Conservation (phyloP, 192 early-diverging fungal genomes). For the Polychytrium aggregatum region DNA sequence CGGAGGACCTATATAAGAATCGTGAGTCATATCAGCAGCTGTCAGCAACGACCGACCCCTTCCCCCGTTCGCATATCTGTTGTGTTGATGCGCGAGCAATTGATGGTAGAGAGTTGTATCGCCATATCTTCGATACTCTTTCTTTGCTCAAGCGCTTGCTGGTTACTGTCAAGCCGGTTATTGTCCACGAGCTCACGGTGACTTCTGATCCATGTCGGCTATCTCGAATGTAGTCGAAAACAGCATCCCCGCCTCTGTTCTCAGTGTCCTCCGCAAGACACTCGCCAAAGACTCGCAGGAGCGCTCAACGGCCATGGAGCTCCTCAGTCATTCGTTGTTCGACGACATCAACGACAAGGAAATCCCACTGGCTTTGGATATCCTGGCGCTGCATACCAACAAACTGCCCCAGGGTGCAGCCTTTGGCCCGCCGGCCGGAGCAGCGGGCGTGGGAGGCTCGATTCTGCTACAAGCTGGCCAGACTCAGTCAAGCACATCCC, state of each 20-base stretch:
- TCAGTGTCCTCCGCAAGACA: slow-evolving; percentile 40
- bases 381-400: too few relatives aligned
- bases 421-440: slow-evolving; percentile 26
- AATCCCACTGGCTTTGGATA: slow-evolving; percentile 16
- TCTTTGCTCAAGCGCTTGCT: slow-evolving; percentile 1
- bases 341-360: slow-evolving; percentile 21
- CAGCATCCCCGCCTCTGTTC: slow-evolving; percentile 33
- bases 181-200: too few relatives aligned
- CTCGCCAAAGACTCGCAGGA: slow-evolving; percentile 58
- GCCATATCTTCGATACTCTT: neutral
- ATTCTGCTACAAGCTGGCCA: slow-evolving; percentile 10
- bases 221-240: too few relatives aligned
- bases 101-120: slow-evolving; percentile 1
- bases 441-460: slow-evolving; percentile 23
- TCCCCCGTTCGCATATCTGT: too few relatives aligned
- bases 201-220: too few relatives aligned
- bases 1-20: too few relatives aligned
- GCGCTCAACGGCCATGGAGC: slow-evolving; percentile 61
- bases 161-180: too few relatives aligned
- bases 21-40: too few relatives aligned
- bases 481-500: slow-evolving; percentile 8
- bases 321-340: slow-evolving; percentile 63
- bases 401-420: slow-evolving; percentile 10
- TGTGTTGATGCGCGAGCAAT: neutral
- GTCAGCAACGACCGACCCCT: too few relatives aligned